Percentiles rank a stretch among this genome's conserved stretches.
These are phyloP conservation scores for Cercospora sp. DNA, from an alignment of 2,329 filamentous ascomycete species.

Conservation along the genomic window DNA sequence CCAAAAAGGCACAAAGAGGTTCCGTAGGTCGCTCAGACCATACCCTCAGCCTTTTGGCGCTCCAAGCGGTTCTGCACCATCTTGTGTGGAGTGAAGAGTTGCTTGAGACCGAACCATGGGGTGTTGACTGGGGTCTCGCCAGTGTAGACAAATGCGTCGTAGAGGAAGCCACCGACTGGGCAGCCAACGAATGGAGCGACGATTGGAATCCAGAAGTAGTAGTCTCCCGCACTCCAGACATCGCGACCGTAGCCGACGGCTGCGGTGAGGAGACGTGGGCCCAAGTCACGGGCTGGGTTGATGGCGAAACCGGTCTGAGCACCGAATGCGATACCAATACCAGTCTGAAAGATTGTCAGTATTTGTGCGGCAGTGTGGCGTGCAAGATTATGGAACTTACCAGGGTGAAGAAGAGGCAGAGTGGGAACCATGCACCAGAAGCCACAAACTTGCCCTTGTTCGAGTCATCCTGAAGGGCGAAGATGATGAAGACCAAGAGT, in stretches of 20 bases:
- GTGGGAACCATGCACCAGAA: constrained; percentile 54
- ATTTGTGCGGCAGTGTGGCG: background rate
- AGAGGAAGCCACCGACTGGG: constrained; percentile 64
- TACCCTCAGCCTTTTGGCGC: constrained; percentile 33
- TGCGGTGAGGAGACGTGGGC: constrained; percentile 65
- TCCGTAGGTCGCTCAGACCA: constrained; percentile 25
- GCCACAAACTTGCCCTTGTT: constrained; percentile 41
- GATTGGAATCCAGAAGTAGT: constrained; percentile 70
- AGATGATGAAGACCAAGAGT: constrained; percentile 69
- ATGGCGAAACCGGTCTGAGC: constrained; percentile 69
- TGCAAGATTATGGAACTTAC: constrained; percentile 1
- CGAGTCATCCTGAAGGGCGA: constrained; percentile 61
- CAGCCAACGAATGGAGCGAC: constrained; percentile 65
- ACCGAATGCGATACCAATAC: constrained; percentile 66
- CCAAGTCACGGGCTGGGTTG: constrained; percentile 70
- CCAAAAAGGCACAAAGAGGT: background rate
- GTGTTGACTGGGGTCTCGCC: constrained; percentile 63
- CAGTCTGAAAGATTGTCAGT: constrained; percentile 47
- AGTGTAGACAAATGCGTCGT: constrained; percentile 67
- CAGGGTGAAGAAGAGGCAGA: constrained; percentile 65
- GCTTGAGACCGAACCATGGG: constrained; percentile 47
- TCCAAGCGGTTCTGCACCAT: constrained; percentile 27
- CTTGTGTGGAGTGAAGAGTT: constrained; percentile 29
- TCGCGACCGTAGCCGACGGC: constrained; percentile 65
- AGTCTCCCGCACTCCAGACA: constrained; percentile 63